Evolutionary conservation across 73 alveolate genomes (phyloP), one percentile per base, ranked within the genome.

Genomic region (Blepharisma japonicum): DNA sequence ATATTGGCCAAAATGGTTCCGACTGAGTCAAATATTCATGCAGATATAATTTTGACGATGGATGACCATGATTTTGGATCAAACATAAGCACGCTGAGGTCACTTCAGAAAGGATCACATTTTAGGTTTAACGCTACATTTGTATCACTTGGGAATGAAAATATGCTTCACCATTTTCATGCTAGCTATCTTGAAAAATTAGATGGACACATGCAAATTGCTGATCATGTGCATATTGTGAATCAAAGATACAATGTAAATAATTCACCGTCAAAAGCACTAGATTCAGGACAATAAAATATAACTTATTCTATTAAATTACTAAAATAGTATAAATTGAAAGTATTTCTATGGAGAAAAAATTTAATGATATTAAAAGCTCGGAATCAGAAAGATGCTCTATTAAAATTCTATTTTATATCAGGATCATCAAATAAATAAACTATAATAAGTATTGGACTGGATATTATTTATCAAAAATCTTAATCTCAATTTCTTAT

Each of bases 1-100:
- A 39, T 94, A 18, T 74, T 91, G 68, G 84, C 91, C 70, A 89
- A 94, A 77, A 94, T 94, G 97, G 71, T 68, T 45, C 98, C 98
- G 0, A 77, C 95, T 77, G 98, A 94, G 81, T 83, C 92, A 6
- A 77, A 83, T 7, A 82, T 77, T 18, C 83, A 87, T 53, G 93
- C 94, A 48, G 98, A 94, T 76, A 55, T 94, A 20, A 83, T 87
- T 50, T 87, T 94, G 53, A 79, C 96, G 68, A 55, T 94, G 66
- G 61, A 45, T 5, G 71, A 38, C 14, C 20, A 14, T 25, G 38
- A 45, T 45, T 70, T 70, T 70, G 14, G 46, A 18, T 11, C 18
- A 38, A 11, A 23, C 77, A 11, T 7, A 39, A 54, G n/a, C n/a
- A 45, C 42, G 32, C 38, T 70, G 11, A 45, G 32, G 23, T 14